Evolutionary conservation across 2,329 filamentous ascomycete species (phyloP).

Genomic region (Cadophora gregata): DNA sequence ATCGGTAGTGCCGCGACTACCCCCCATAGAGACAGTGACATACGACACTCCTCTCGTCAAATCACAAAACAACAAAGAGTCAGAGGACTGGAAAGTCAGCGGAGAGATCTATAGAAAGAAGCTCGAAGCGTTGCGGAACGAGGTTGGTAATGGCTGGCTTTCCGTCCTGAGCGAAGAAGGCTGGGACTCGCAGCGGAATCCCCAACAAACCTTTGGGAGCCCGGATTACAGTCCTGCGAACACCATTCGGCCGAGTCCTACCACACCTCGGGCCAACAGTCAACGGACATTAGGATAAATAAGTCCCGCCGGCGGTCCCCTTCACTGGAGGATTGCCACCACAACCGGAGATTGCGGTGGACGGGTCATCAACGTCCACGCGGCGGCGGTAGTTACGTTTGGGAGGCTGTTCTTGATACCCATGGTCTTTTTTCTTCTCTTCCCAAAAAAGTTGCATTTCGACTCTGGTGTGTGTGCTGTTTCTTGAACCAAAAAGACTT

Average conservation of each 20-base stretch:
- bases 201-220: slow-evolving; percentile 36
- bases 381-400: slow-evolving; percentile 25
- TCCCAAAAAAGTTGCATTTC: slow-evolving; percentile 29
- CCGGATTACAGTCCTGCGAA: slow-evolving; percentile 41
- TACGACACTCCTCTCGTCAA: slow-evolving; percentile 37
- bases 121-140: slow-evolving; percentile 83
- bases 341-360: slow-evolving; percentile 3
- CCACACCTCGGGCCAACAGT: slow-evolving; percentile 41
- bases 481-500: slow-evolving; percentile 25
- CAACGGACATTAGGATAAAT: slow-evolving; percentile 44
- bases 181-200: slow-evolving; percentile 54
- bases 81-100: slow-evolving; percentile 67
- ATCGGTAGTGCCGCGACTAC: slow-evolving; percentile 38
- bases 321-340: slow-evolving; percentile 24
- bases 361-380: slow-evolving; percentile 4
- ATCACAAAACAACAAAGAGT: slow-evolving; percentile 35
- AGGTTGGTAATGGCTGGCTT: slow-evolving; percentile 87
- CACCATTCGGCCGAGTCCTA: slow-evolving; percentile 40
- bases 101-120: slow-evolving; percentile 86
- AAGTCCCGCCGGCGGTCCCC: slow-evolving; percentile 25
- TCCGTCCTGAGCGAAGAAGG: slow-evolving; percentile 82
- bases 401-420: slow-evolving; percentile 38
- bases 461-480: not conserved
- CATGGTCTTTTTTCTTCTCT: slow-evolving; percentile 27
- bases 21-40: slow-evolving; percentile 39